Evolutionary conservation across 331 rosid genomes (phyloP).

Genomic region (Rosa hybrid): DNA sequence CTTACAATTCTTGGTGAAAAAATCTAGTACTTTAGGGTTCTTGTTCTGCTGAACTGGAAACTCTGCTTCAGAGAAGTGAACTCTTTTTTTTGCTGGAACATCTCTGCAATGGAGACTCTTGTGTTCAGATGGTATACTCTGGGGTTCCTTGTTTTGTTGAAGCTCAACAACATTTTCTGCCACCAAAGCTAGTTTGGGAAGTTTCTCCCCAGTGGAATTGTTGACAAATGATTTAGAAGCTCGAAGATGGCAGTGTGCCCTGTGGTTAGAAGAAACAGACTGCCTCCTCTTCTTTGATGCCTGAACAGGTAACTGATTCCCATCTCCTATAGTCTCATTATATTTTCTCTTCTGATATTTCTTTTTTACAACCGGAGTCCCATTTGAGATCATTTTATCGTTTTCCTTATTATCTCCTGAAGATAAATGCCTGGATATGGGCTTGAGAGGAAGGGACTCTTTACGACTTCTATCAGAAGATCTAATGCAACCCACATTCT

Average conservation of each 20-base stretch:
- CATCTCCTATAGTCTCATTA: constrained; percentile 31
- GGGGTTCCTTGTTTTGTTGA: constrained; percentile 34
- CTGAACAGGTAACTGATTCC: constrained; percentile 28
- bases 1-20: constrained; percentile 50
- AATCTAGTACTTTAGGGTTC: constrained; percentile 38
- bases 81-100: constrained; percentile 53
- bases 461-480: constrained; percentile 38
- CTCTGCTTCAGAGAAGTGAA: constrained; percentile 59
- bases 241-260: constrained; percentile 31
- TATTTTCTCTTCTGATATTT: constrained; percentile 30
- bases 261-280: constrained; percentile 40
- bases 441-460: constrained; percentile 15
- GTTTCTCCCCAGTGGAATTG: constrained; percentile 28
- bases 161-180: constrained; percentile 30
- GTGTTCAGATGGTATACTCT: constrained; percentile 30
- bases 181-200: constrained; percentile 22
- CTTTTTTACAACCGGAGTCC: constrained; percentile 29
- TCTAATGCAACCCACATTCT: constrained; percentile 27
- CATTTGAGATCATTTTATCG: constrained; percentile 30
- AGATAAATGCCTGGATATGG: constrained; percentile 26
- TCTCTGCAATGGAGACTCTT: constrained; percentile 28
- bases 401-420: constrained; percentile 35
- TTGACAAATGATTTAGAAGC: constrained; percentile 38
- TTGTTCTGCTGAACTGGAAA: constrained; percentile 42
- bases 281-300: constrained; percentile 34